Evolutionary conservation across 1,284 basidiomycete genomes (phyloP).

Genomic region (Neotropicomus parvogracilis): DNA sequence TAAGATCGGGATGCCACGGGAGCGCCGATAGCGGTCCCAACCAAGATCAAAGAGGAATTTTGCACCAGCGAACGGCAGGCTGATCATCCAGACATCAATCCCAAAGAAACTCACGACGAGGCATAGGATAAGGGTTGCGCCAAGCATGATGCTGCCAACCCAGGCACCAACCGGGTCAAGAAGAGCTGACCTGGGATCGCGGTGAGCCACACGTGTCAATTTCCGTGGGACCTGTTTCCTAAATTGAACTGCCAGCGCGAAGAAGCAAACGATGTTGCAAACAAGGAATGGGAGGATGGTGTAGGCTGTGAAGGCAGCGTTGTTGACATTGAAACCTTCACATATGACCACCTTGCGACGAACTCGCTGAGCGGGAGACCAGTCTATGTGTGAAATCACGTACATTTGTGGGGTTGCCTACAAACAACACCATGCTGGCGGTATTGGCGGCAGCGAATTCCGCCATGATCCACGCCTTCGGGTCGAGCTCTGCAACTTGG

Average conservation of each 20-base stretch:
- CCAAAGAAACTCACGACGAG: slow-evolving; percentile 56
- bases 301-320: slow-evolving; percentile 67
- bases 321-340: slow-evolving; percentile 58
- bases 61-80: slow-evolving; percentile 78
- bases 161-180: slow-evolving; percentile 48
- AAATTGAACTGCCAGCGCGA: slow-evolving; percentile 55
- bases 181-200: slow-evolving; percentile 47
- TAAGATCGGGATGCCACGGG: slow-evolving; percentile 25
- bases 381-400: slow-evolving; percentile 14
- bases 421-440: slow-evolving; percentile 62
- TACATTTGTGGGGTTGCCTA: slow-evolving; percentile 73
- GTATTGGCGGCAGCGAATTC: slow-evolving; percentile 78
- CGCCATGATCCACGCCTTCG: slow-evolving; percentile 48
- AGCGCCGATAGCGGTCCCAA: slow-evolving; percentile 53
- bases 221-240: slow-evolving; percentile 47
- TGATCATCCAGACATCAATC: slow-evolving; percentile 77
- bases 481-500: slow-evolving; percentile 55
- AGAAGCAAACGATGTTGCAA: slow-evolving; percentile 53
- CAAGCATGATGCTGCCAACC: slow-evolving; percentile 51
- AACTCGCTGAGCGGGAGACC: not conserved
- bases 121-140: slow-evolving; percentile 46
- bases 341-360: slow-evolving; percentile 51
- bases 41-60: slow-evolving; percentile 68
- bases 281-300: slow-evolving; percentile 68
- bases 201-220: slow-evolving; percentile 38